A percentile compares a stretch with the other conserved stretches of the same genome.
phyloP scores from a whole-genome alignment of 2,329 filamentous ascomycete species.

The Aspergillus calidoustus region DNA sequence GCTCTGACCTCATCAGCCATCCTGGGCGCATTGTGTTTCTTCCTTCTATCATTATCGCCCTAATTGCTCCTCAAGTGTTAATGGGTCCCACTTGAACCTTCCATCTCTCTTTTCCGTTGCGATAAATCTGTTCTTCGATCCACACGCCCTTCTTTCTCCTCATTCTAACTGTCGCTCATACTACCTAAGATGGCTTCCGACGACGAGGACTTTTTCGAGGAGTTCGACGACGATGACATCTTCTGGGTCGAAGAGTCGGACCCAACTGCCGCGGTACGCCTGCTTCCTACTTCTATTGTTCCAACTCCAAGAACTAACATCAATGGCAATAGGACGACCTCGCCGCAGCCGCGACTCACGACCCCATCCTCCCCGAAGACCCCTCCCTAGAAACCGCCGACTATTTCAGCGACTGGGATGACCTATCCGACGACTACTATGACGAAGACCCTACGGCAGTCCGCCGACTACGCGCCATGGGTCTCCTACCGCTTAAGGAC shows the following conservation, averaged over 20 bases:
- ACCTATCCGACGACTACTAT: constrained; percentile 51
- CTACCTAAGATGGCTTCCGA: constrained; percentile 43
- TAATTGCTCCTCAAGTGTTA: constrained; percentile 4
- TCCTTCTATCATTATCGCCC: not conserved
- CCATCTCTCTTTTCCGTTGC: not conserved
- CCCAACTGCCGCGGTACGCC: constrained; percentile 41
- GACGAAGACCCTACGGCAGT: constrained; percentile 47
- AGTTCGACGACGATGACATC: constrained; percentile 42
- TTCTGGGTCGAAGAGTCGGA: constrained; percentile 42
- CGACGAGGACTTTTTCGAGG: constrained; percentile 44
- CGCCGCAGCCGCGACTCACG: constrained; percentile 46
- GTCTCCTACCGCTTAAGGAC: constrained; percentile 10
- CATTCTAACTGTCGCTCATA: not conserved
- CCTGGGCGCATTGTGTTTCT: not conserved
- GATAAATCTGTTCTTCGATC: not conserved
- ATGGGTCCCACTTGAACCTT: constrained; percentile 5
- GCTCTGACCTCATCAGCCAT: constrained; percentile 16
- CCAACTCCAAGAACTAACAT: constrained; percentile 8
- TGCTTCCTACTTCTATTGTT: not conserved
- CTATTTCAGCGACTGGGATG: constrained; percentile 51
- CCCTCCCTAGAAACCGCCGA: constrained; percentile 45
- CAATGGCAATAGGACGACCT: constrained; percentile 45
- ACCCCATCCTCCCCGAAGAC: constrained; percentile 46
- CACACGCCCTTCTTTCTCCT: not conserved
- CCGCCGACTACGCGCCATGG: constrained; percentile 26